Evolutionary conservation across 2,329 filamentous ascomycete species (phyloP), one percentile per base, ranked within the genome.

Genomic region (Neoarthrinium moseri): DNA sequence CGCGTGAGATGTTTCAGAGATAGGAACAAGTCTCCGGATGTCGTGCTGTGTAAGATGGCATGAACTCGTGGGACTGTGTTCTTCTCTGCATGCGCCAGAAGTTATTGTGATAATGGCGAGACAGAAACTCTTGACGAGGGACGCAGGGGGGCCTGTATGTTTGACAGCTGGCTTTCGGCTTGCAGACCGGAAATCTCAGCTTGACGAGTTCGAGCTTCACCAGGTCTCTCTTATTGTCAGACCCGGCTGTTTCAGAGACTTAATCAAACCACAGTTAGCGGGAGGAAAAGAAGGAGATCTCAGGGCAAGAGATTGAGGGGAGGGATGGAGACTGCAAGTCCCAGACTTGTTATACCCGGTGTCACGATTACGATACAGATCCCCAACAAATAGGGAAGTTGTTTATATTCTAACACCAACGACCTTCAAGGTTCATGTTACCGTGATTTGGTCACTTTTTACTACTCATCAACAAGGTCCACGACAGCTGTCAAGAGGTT

Each of bases 331-430:
- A 51, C 58, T 62, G 59, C 59, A 63, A 60, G 54, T 60, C 49
- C 54, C 52, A 58, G 62, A 55, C 54, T 56, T 62, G 59, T 63
- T 63, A 63, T 63, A 64, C 55, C 51, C 52, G 52, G 61, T 64
- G 42, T 40, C 43, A 34, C 48, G 51, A 46, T 35, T 36, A 15
- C 35, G 24, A 45, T 38, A 34, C 41, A 44, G 17, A 24, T n/a
- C 40, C 15, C 38, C 38, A 41, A 37, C 20, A 5, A 10, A 27
- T 32, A 24, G 22, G 23, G 30, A 26, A 12, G 30, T 35, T 44
- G 41, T 44, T 44, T 44, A 32, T 26, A 39, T 18, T 24, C 17
- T 23, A 26, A 37, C 33, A 30, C 23, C 30, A 35, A 27, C 24
- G 13, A 24, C 17, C 21, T 6, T 20, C 23, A 26, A 39, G 35